Base-by-base conservation (phyloP, 345 rosid genomes). In the Syzygium jambos region DNA sequence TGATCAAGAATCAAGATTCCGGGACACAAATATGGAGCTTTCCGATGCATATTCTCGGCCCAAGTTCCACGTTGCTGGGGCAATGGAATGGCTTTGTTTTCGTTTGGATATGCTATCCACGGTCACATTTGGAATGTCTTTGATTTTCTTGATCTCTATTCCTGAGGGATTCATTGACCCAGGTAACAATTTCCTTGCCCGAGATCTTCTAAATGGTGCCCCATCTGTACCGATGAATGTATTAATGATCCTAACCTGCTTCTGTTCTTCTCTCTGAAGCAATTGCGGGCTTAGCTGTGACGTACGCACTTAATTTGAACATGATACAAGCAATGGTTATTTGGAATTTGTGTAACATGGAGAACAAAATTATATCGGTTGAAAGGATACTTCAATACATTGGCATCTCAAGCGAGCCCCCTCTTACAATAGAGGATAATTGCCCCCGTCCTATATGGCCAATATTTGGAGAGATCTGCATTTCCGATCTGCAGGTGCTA, bases 21-120 rank as follows among this genome's bases (percentile, higher is more conserved):
- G 52, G 34, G 85, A 90, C 82, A 93, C 91, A 54, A 94, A 92
- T 86, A 93, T 96, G 95, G 87, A 87, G 89, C 91, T 93, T 21
- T 88, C 84, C 5, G 96, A 96, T 89, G 91, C 89, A 55, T 92
- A 89, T 89, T 91, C 93, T 87, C 91, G 94, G 93, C 93, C 95
- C 41, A 87, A 83, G 54, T 96, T 96, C 85, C 92, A 96, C 83
- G 86, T 87, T 7, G 83, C 86, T 78, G 95, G 84, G 61, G 98
- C 95, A 59, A 95, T 90, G 96, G 94, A 94, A 85, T 96, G 98
- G 98, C 94, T 96, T 73, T 91, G 93, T 91, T 91, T 96, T 89
- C 96, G 98, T 85, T 88, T 96, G 68, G 97, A 96, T 54, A 89
- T 95, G 86, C 87, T 96, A 85, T 93, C 96, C 56, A 87, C 93